Percentiles rank a stretch among this genome's conserved stretches.
Evolutionary conservation across 2,329 filamentous ascomycete genomes (phyloP).

Genomic region (Thielaviopsis euricoi): DNA sequence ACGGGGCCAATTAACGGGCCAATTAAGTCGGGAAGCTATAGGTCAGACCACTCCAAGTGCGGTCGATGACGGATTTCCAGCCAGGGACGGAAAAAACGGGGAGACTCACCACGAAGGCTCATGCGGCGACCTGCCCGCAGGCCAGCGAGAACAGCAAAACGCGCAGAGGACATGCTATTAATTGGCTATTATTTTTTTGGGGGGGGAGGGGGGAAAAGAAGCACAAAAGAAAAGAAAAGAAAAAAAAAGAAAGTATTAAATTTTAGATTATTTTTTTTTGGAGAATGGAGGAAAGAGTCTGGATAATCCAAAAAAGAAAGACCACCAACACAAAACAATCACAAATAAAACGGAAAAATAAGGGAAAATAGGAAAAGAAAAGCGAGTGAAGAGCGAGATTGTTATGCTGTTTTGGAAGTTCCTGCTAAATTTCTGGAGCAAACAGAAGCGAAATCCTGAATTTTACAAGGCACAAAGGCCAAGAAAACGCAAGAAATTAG

Average conservation of each 20-base stretch:
- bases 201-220: background rate
- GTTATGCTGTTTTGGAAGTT: too few species aligned
- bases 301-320: too few species aligned
- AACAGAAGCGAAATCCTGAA: background rate
- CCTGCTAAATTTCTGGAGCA: too few species aligned
- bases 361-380: background rate
- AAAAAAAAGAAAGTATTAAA: too few species aligned
- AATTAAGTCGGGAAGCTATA: too few species aligned
- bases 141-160: conserved; percentile 11
- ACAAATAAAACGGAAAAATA: background rate
- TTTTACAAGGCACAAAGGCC: background rate
- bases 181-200: background rate
- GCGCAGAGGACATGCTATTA: conserved; percentile 10
- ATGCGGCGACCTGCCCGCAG: conserved; percentile 10
- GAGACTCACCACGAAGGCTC: conserved; percentile 6
- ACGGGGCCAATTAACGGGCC: background rate
- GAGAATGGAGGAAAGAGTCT: too few species aligned
- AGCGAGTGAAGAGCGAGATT: background rate
- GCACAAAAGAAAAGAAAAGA: background rate
- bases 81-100: background rate
- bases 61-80: background rate
- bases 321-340: background rate
- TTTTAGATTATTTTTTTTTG: too few species aligned
- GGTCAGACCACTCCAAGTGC: background rate
- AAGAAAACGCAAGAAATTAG: background rate